Percentiles rank a stretch among this genome's conserved stretches.
phyloP scores from a whole-genome alignment of 768 basidiomycete species.

The Trametopsis cervina region DNA sequence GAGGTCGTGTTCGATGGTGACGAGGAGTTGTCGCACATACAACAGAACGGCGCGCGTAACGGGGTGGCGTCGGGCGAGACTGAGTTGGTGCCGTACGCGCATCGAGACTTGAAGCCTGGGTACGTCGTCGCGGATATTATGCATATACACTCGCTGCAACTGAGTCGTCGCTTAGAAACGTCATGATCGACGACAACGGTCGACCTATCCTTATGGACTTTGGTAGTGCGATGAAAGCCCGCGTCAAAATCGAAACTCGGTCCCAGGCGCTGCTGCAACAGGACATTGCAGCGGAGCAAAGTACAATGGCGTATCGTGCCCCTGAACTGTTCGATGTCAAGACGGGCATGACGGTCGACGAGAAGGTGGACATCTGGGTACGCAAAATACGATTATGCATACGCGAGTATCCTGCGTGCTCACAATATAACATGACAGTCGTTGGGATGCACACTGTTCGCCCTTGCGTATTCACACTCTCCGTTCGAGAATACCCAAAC shows the following conservation, averaged over 20 bases:
- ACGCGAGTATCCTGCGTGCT: neutral
- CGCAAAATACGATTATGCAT: constrained; percentile 18
- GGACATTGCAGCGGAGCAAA: constrained; percentile 96
- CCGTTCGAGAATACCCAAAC: constrained; percentile 93
- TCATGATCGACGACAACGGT: constrained; percentile 95
- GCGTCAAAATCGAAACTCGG: constrained; percentile 74
- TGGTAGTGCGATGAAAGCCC: constrained; percentile 84
- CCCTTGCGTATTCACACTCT: constrained; percentile 91
- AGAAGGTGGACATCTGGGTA: constrained; percentile 97
- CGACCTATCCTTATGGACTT: constrained; percentile 97
- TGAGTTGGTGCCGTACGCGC: constrained; percentile 84
- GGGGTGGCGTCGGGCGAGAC: constrained; percentile 28
- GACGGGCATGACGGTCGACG: constrained; percentile 78
- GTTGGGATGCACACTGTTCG: constrained; percentile 90
- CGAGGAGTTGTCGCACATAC: constrained; percentile 49
- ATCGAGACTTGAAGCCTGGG: constrained; percentile 96
- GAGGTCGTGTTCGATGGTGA: constrained; percentile 78
- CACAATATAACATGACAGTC: constrained; percentile 46
- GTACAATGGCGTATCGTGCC: constrained; percentile 97
- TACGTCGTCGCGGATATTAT: constrained; percentile 30
- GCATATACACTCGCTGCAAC: neutral
- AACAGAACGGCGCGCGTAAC: constrained; percentile 32
- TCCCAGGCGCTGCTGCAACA: constrained; percentile 88
- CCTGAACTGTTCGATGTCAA: constrained; percentile 98
- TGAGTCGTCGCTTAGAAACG: constrained; percentile 49